Conservation (phyloP, 2,329 filamentous ascomycete genomes). For the Fusarium sp. region DNA sequence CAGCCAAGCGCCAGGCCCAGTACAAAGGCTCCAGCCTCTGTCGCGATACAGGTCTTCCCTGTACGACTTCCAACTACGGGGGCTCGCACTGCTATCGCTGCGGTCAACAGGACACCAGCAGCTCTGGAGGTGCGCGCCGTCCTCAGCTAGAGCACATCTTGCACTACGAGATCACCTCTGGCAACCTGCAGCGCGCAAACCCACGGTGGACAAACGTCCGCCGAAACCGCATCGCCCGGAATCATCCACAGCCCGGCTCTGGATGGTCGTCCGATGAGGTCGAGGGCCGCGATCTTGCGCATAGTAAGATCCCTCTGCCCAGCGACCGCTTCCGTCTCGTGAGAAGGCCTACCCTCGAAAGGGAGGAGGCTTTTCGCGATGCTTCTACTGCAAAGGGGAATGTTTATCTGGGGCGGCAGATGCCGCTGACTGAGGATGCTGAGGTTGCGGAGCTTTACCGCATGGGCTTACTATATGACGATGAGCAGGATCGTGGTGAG, state of each 20-base stretch:
- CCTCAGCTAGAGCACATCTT: slow-evolving; percentile 41
- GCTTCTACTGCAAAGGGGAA: slow-evolving; percentile 52
- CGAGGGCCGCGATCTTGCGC: slow-evolving; percentile 52
- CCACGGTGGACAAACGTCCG: slow-evolving; percentile 21
- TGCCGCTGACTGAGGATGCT: slow-evolving; percentile 48
- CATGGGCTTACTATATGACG: slow-evolving; percentile 59
- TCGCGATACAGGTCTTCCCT: slow-evolving; percentile 38
- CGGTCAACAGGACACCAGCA: slow-evolving; percentile 19
- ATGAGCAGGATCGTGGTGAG: slow-evolving; percentile 50
- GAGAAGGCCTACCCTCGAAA: slow-evolving; percentile 56
- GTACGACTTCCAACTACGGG: slow-evolving; percentile 22
- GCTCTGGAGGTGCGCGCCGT: slow-evolving; percentile 31
- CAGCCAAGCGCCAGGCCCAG: slow-evolving; percentile 48
- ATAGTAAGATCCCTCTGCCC: slow-evolving; percentile 51
- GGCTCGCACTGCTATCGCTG: slow-evolving; percentile 27
- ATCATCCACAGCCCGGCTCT: slow-evolving; percentile 13
- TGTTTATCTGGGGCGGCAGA: slow-evolving; percentile 41
- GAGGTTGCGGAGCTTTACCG: slow-evolving; percentile 57
- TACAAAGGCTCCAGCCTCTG: slow-evolving; percentile 32
- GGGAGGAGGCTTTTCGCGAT: slow-evolving; percentile 60
- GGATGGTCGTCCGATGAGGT: slow-evolving; percentile 41
- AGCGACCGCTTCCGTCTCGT: slow-evolving; percentile 50
- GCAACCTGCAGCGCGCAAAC: slow-evolving; percentile 14
- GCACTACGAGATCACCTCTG: slow-evolving; percentile 17
- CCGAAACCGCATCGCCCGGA: slow-evolving; percentile 31